Percentiles rank a stretch among this genome's conserved stretches.
These are phyloP conservation scores for Martiniozyma asiatica DNA, from an alignment of 1,139 yeast genomes.

Conservation along the genomic window DNA sequence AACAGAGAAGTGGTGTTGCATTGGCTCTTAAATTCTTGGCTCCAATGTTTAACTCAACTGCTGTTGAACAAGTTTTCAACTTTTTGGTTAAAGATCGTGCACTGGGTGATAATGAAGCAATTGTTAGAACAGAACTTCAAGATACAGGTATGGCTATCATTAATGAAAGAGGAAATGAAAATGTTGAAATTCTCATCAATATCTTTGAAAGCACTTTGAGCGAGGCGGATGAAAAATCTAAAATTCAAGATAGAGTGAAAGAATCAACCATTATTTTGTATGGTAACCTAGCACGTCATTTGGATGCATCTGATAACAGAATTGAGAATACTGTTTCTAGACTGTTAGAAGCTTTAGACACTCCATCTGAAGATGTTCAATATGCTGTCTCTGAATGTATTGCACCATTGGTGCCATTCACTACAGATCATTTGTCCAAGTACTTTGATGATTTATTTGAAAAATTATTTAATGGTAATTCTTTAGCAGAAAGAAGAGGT, in stretches of 20 bases:
- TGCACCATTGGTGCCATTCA: conserved; percentile 63
- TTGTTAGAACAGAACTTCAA: conserved; percentile 73
- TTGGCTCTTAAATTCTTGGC: conserved; percentile 50
- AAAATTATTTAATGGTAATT: conserved; percentile 41
- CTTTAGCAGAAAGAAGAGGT: conserved; percentile 62
- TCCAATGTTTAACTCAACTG: conserved; percentile 28
- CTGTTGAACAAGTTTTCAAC: conserved; percentile 39
- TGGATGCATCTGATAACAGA: conserved; percentile 52
- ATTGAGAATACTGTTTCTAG: conserved; percentile 55
- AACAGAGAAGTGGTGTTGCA: conserved; percentile 73
- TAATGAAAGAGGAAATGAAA: conserved; percentile 46
- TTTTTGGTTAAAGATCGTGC: conserved; percentile 48
- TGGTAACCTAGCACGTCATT: conserved; percentile 80
- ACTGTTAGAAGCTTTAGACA: conserved; percentile 61
- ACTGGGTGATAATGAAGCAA: conserved; percentile 59
- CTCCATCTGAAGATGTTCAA: conserved; percentile 85
- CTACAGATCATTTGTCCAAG: conserved; percentile 35
- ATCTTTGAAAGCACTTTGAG: conserved; percentile 57
- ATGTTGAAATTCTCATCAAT: conserved; percentile 63
- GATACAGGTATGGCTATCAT: conserved; percentile 79
- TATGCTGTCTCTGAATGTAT: conserved; percentile 76
- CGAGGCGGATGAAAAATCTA: conserved; percentile 32
- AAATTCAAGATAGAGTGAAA: conserved; percentile 50
- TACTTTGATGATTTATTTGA: conserved; percentile 50
- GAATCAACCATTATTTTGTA: conserved; percentile 78